Conservation (phyloP, 345 rosid genomes). For the Anacardium occidentale region DNA sequence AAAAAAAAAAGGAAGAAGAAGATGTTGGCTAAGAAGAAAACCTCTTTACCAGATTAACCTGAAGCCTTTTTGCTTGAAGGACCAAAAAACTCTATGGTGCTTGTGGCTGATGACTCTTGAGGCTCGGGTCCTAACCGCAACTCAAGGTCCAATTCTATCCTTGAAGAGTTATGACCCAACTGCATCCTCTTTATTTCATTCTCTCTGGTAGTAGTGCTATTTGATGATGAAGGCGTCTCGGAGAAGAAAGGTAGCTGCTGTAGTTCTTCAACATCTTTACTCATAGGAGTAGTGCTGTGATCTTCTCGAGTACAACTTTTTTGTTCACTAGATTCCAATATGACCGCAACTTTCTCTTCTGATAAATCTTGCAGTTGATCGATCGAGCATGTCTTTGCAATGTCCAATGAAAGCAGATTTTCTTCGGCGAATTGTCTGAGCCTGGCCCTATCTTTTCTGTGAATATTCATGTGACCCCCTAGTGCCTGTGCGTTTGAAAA, state of each 20-base stretch:
- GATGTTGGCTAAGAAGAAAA: not conserved
- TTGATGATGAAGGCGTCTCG: not conserved
- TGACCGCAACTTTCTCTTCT: constrained; percentile 4
- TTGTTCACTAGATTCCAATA: constrained; percentile 23
- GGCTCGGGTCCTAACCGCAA: constrained; percentile 62
- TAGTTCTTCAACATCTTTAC: constrained; percentile 14
- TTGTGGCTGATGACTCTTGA: not conserved
- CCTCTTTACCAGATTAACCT: not conserved
- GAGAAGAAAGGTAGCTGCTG: constrained; percentile 16
- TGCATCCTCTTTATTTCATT: constrained; percentile 15
- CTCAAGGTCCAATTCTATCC: constrained; percentile 58
- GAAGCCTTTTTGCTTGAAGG: not conserved
- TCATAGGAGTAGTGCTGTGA: constrained; percentile 10
- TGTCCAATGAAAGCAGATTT: constrained; percentile 31
- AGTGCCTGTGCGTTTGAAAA: constrained; percentile 73
- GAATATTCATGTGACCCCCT: constrained; percentile 77
- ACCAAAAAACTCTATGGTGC: constrained; percentile 2
- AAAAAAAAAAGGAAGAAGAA: not conserved
- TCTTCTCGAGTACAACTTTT: constrained; percentile 13
- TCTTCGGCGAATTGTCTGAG: constrained; percentile 35
- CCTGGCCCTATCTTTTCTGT: constrained; percentile 59
- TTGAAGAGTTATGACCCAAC: constrained; percentile 18
- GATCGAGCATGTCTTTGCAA: not conserved
- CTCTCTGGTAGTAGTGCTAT: not conserved
- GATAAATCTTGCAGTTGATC: constrained; percentile 1